Conservation (phyloP, 768 basidiomycete genomes). For the Sporobolomyces pararoseus region DNA sequence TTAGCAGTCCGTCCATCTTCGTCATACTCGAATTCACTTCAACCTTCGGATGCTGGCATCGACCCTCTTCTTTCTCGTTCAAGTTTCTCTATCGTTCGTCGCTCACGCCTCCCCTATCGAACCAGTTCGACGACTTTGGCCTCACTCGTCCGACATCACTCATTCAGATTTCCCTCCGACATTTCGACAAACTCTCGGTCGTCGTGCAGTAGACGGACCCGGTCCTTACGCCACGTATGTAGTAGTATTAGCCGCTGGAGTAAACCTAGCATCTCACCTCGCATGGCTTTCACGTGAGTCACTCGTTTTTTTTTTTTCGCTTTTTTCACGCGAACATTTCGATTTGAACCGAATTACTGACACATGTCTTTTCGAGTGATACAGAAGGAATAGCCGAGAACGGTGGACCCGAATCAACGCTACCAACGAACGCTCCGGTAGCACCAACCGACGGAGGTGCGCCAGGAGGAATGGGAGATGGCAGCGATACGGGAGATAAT, state of each 20-base stretch:
- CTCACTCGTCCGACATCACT: constrained; percentile 1
- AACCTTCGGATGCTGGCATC: constrained; percentile 21
- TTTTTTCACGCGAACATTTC: background rate
- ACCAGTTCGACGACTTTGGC: constrained; percentile 16
- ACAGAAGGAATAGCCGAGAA: constrained; percentile 24
- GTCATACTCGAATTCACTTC: background rate
- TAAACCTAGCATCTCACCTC: constrained; percentile 15
- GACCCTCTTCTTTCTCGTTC: constrained; percentile 18
- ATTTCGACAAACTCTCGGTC: constrained; percentile 17
- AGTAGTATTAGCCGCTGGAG: constrained; percentile 12
- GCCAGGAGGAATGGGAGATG: background rate
- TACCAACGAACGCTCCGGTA: constrained; percentile 14
- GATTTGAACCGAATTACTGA: constrained; percentile 9
- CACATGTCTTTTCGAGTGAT: background rate
- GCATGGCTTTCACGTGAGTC: constrained; percentile 23
- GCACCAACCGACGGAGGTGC: constrained; percentile 10
- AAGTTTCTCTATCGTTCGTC: constrained; percentile 24
- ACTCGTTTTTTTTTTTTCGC: background rate
- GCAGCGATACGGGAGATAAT: background rate
- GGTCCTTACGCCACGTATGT: constrained; percentile 22
- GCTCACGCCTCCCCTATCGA: constrained; percentile 23
- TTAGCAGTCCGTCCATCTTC: constrained; percentile 19
- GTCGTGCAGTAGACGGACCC: constrained; percentile 24
- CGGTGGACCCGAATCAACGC: constrained; percentile 14
- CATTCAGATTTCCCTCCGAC: background rate